phyloP scores from a whole-genome alignment of 129 eudicot species.

The Flaveria linearis region DNA sequence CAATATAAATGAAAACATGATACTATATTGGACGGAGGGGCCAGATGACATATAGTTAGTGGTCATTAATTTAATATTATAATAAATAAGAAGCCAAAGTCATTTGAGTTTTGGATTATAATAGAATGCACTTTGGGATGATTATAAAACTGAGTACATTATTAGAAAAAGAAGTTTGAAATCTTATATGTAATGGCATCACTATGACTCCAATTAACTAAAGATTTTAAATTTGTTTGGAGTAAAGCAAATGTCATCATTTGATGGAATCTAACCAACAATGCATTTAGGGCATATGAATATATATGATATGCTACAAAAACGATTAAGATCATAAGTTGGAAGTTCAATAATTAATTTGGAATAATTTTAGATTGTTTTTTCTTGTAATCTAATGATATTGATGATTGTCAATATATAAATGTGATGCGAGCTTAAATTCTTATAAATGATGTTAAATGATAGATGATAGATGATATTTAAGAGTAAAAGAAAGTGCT shows the following conservation, averaged over 20 bases:
- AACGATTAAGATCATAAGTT: too few species aligned
- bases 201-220: conserved; percentile 9
- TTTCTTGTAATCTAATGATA: too few species aligned
- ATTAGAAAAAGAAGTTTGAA: background rate
- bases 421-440: too few species aligned
- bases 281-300: too few species aligned
- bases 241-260: conserved; percentile 10
- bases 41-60: conserved; percentile 23
- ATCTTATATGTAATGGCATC: conserved; percentile 18
- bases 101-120: conserved; percentile 21
- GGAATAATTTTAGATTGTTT: too few species aligned
- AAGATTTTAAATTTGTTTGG: background rate
- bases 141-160: background rate
- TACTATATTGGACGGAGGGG: conserved; percentile 21
- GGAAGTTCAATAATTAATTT: too few species aligned
- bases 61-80: background rate
- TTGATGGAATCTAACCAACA: background rate
- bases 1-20: background rate
- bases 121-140: conserved; percentile 14
- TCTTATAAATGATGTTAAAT: too few species aligned
- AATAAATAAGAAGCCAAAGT: background rate
- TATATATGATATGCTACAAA: too few species aligned
- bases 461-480: too few species aligned
- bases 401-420: too few species aligned
- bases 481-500: too few species aligned